A percentile compares a stretch with the other conserved stretches of the same genome.
Evolutionary conservation across 2,329 filamentous ascomycete species (phyloP).

Genomic region (Sclerotinia sclerotiorum): DNA sequence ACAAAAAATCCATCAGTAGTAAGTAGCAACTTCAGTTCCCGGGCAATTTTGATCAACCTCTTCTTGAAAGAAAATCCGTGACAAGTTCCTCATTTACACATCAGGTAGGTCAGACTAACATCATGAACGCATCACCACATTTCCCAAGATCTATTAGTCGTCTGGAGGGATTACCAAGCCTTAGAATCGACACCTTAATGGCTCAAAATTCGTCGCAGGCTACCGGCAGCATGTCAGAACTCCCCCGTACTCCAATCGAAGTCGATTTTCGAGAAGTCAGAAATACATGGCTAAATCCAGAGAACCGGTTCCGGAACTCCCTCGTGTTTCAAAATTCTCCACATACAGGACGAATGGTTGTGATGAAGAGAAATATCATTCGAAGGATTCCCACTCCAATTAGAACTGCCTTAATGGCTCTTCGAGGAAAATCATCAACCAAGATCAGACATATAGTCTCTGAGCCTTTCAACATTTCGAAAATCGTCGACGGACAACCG

Average conservation of each 20-base stretch:
- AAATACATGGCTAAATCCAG: not conserved
- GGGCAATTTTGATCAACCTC: not conserved
- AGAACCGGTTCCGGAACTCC: not conserved
- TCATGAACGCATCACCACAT: not conserved
- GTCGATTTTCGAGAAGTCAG: not conserved
- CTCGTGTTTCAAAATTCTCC: not conserved
- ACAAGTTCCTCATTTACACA: not conserved
- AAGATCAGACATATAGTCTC: not conserved
- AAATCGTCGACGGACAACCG: not conserved
- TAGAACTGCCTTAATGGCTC: not conserved
- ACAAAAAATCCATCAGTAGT: not conserved
- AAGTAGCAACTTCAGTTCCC: not conserved
- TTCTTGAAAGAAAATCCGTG: not conserved
- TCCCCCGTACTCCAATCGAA: not conserved
- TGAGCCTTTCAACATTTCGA: not conserved
- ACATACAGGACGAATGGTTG: not conserved
- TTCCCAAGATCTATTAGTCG: not conserved
- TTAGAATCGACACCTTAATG: not conserved
- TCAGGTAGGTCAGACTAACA: not conserved
- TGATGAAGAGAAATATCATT: conserved; percentile 7
- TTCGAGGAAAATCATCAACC: not conserved
- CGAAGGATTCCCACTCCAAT: conserved; percentile 1
- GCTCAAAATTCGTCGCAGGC: not conserved
- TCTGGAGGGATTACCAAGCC: not conserved
- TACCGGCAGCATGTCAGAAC: not conserved